Base-by-base conservation (phyloP, 108 stramenopile genomes). In the Cyclostephanos invisitatus region DNA sequence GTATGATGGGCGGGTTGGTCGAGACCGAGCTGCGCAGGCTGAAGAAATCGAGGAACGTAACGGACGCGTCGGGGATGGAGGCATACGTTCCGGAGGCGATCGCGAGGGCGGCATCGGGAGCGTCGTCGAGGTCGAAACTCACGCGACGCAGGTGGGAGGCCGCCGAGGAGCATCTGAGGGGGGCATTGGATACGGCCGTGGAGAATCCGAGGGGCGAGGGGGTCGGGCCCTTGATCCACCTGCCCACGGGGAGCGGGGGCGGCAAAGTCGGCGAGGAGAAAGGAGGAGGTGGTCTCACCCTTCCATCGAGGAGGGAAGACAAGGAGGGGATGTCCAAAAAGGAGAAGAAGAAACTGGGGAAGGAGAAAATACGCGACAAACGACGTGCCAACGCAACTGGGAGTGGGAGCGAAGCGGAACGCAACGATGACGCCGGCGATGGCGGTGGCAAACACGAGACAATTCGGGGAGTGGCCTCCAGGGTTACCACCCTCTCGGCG, bases 151-250 rank as follows among this genome's bases (percentile, higher is more conserved):
- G 80, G 50, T 92, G 91, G 93, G 87, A 89, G 37, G 88, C 85
- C 32, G 91, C 91, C 15, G 90, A 95, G 75, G 80, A 86, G 8
- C 93, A 95, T 82, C 77, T 95, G 58, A 54, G 90, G 50, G 76
- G 76, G 62, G 87, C 93, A 17, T 63, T 91, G 53, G 51, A 58
- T 35, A 91, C 84, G 6, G 84, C 93, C 0, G 80, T 89, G 35
- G 72, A 78, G 2, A 87, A 90, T 75, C 93, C 93, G 47, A 59
- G 90, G 53, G 93, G 93, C 15, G 75, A 82, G 60, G 73, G 68
- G 28, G 78, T 83, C 22, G 21, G 24, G 18, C 62, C 78, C 15
- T 51, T 79, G 46, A 50, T 61, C 11, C 49, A 32, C 50, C 5
- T 79, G 11, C 78, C 78, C 35, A 46, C 46, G 18, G 58, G 49